phyloP scores from a whole-genome alignment of 805 yeast genomes.

The Myxozyma melibiosi region DNA sequence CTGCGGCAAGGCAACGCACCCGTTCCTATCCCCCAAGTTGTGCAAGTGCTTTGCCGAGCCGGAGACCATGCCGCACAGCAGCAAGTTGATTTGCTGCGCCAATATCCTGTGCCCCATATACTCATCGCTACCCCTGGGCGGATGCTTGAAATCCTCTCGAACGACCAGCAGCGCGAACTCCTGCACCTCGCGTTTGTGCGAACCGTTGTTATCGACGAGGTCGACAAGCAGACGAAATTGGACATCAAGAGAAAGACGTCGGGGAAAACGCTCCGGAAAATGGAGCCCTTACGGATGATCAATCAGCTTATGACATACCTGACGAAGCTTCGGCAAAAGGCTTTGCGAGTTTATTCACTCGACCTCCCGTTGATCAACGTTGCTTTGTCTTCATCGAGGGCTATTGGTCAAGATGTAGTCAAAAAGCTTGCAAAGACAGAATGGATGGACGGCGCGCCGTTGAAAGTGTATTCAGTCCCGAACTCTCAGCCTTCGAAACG shows the following conservation, averaged over 20 bases:
- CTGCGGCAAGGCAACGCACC: conserved; percentile 25
- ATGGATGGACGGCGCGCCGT: not conserved
- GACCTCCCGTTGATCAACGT: conserved; percentile 5
- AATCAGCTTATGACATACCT: conserved; percentile 14
- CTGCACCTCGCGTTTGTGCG: conserved; percentile 25
- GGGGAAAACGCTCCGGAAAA: not conserved
- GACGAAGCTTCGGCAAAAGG: not conserved
- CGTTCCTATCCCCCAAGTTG: conserved; percentile 20
- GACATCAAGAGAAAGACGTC: not conserved
- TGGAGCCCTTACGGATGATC: not conserved
- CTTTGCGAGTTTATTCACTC: conserved; percentile 16
- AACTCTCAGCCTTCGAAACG: no score
- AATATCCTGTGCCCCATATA: conserved; percentile 46
- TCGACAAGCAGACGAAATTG: conserved; percentile 24
- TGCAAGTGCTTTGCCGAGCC: conserved; percentile 39
- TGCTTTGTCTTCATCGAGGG: conserved; percentile 13
- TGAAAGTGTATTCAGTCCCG: conserved; percentile 6
- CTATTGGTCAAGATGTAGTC: conserved; percentile 8
- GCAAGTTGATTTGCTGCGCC: conserved; percentile 36
- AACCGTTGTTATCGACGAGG: conserved; percentile 34
- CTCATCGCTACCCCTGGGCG: conserved; percentile 60
- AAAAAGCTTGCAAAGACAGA: not conserved
- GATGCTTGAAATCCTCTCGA: conserved; percentile 46
- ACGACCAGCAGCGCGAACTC: conserved; percentile 6
- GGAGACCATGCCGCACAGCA: conserved; percentile 32